These are phyloP conservation scores for Aspergillus homomorphus DNA, from an alignment of 495 filamentous ascomycete species.

Conservation along the genomic window DNA sequence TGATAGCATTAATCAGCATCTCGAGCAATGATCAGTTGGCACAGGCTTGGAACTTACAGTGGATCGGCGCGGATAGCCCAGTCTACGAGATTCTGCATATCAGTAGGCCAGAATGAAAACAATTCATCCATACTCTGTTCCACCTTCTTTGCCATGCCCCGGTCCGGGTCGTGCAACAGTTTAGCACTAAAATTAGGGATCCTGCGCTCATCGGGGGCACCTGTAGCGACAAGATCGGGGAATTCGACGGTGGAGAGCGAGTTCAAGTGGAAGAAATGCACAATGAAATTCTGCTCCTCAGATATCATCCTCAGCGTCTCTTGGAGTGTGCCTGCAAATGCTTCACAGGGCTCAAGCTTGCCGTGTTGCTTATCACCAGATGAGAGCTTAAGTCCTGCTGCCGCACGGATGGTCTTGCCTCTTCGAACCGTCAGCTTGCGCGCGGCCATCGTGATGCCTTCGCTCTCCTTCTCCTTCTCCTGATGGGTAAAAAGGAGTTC, in stretches of 20 bases:
- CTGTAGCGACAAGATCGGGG: constrained; percentile 66
- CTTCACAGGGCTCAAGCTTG: constrained; percentile 71
- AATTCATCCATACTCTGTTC: constrained; percentile 82
- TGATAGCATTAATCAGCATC: constrained; percentile 10
- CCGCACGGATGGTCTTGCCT: constrained; percentile 75
- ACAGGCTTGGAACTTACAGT: constrained; percentile 54
- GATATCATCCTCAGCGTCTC: constrained; percentile 76
- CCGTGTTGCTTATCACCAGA: constrained; percentile 64
- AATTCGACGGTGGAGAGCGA: constrained; percentile 77
- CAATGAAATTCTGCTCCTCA: constrained; percentile 90
- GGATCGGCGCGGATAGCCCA: constrained; percentile 80
- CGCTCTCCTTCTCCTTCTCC: constrained; percentile 72
- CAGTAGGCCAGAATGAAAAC: constrained; percentile 74
- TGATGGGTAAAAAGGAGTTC: constrained; percentile 85
- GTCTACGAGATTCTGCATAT: constrained; percentile 76
- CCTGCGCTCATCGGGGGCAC: constrained; percentile 62
- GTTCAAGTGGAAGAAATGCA: constrained; percentile 88
- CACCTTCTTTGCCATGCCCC: constrained; percentile 73
- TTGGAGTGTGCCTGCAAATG: constrained; percentile 74
- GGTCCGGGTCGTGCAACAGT: constrained; percentile 78
- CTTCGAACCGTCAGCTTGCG: constrained; percentile 91
- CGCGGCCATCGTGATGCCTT: constrained; percentile 70
- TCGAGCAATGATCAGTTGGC: neutral
- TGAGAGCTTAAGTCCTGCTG: constrained; percentile 53
- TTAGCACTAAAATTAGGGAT: constrained; percentile 67